Conservation (phyloP, 768 basidiomycete genomes). For the Mycena belliarum region DNA sequence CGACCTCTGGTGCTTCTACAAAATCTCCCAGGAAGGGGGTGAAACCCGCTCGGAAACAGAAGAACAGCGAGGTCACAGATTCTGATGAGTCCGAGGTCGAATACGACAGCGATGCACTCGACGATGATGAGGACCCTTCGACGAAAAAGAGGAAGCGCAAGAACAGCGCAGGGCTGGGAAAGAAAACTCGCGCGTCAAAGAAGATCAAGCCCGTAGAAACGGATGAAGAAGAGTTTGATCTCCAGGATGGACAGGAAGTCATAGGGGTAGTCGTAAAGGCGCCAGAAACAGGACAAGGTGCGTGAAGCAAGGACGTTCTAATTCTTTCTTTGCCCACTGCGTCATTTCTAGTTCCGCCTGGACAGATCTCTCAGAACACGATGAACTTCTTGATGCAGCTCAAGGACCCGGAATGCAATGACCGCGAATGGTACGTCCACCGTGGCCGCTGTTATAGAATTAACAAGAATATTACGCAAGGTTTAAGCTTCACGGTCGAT, state of each 20-base stretch:
- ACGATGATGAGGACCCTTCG: slow-evolving; percentile 35
- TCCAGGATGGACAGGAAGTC: slow-evolving; percentile 67
- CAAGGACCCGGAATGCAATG: slow-evolving; percentile 75
- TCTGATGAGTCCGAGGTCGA: slow-evolving; percentile 13
- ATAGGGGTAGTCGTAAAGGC: slow-evolving; percentile 80
- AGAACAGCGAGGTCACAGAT: not conserved
- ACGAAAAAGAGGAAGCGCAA: slow-evolving; percentile 27
- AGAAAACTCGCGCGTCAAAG: slow-evolving; percentile 27
- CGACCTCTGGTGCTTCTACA: not conserved
- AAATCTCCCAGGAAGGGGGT: not conserved
- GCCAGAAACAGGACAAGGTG: slow-evolving; percentile 81
- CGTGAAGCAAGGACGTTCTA: slow-evolving; percentile 7
- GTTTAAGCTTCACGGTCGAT: slow-evolving; percentile 78
- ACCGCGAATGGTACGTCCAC: slow-evolving; percentile 70
- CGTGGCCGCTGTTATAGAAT: not conserved
- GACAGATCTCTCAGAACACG: slow-evolving; percentile 84
- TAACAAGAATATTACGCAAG: slow-evolving; percentile 38
- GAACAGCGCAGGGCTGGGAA: slow-evolving; percentile 28
- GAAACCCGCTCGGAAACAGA: not conserved
- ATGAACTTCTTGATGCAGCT: slow-evolving; percentile 74
- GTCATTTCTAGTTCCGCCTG: slow-evolving; percentile 73
- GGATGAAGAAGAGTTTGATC: slow-evolving; percentile 43
- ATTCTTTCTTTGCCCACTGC: not conserved
- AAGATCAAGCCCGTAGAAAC: slow-evolving; percentile 36
- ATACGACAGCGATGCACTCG: slow-evolving; percentile 49